A percentile compares a stretch with the other conserved stretches of the same genome.
These are phyloP conservation scores for Suillus fuscotomentosus DNA, from an alignment of 768 basidiomycete genomes.

Conservation along the genomic window DNA sequence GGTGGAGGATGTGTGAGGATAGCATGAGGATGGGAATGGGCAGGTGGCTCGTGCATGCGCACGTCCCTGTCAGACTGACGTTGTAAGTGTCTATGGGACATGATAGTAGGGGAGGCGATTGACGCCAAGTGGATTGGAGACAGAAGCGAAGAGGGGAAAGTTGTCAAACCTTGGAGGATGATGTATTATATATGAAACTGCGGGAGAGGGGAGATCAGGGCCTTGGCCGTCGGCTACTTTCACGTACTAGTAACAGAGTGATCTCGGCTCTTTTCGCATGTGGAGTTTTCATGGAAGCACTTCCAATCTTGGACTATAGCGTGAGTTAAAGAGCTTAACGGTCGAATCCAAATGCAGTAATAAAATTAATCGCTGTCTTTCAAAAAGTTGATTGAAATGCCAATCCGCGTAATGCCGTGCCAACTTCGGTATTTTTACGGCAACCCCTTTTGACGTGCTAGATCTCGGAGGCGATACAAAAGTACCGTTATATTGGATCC, in stretches of 20 bases:
- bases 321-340: slow-evolving; percentile 45
- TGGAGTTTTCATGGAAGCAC: slow-evolving; percentile 37
- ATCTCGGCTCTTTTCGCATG: slow-evolving; percentile 15
- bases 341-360: slow-evolving; percentile 18
- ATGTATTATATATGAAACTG: slow-evolving; percentile 59
- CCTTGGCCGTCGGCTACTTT: slow-evolving; percentile 40
- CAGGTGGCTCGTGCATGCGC: slow-evolving; percentile 59
- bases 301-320: slow-evolving; percentile 27
- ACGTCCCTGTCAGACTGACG: slow-evolving; percentile 62
- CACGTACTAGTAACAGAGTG: slow-evolving; percentile 10
- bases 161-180: slow-evolving; percentile 39
- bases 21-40: slow-evolving; percentile 40
- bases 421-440: slow-evolving; percentile 29
- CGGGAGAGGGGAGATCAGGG: slow-evolving; percentile 43
- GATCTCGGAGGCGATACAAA: slow-evolving; percentile 29
- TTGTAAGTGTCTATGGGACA: slow-evolving; percentile 62
- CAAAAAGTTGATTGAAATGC: slow-evolving; percentile 18
- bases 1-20: slow-evolving; percentile 42
- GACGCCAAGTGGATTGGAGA: slow-evolving; percentile 27
- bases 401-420: slow-evolving; percentile 27
- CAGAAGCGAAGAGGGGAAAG: slow-evolving; percentile 45
- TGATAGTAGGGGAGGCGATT: slow-evolving; percentile 28
- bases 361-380: slow-evolving; percentile 16
- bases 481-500: slow-evolving; percentile 28
- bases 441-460: slow-evolving; percentile 14